Evolutionary conservation across 805 yeast genomes (phyloP).

Genomic region (Teunomyces aglyptinius): DNA sequence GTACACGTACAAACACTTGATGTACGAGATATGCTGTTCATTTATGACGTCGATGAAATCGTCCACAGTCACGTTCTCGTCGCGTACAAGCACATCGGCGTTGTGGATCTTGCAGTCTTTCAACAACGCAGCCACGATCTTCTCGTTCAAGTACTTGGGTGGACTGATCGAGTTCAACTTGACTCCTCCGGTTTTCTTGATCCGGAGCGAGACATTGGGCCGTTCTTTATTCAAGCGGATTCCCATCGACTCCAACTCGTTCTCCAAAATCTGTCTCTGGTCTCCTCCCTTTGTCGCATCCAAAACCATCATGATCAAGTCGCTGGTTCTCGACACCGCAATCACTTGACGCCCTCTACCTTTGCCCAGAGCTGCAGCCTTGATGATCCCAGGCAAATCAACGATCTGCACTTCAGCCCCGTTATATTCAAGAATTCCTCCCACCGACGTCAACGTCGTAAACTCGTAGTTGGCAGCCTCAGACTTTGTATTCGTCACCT

Average conservation of each 20-base stretch:
- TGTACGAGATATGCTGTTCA: conserved; percentile 81
- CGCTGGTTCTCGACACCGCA: conserved; percentile 94
- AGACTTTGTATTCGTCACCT: conserved; percentile 89
- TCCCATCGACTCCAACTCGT: conserved; percentile 91
- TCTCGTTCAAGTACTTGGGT: conserved; percentile 78
- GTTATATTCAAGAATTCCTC: conserved; percentile 90
- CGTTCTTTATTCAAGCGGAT: conserved; percentile 77
- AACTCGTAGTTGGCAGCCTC: conserved; percentile 95
- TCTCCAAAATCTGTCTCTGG: conserved; percentile 82
- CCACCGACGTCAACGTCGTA: conserved; percentile 94
- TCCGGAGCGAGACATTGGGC: conserved; percentile 74
- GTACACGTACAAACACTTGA: conserved; percentile 89
- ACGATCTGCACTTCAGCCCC: conserved; percentile 97
- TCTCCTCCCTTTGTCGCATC: conserved; percentile 94
- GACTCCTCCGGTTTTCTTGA: conserved; percentile 89
- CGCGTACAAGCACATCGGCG: conserved; percentile 89
- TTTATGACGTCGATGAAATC: conserved; percentile 90
- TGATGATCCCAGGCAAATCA: conserved; percentile 96
- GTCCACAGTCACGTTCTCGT: conserved; percentile 85
- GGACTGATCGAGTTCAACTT: conserved; percentile 80
- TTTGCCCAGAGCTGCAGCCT: conserved; percentile 95
- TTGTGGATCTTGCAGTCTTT: conserved; percentile 89
- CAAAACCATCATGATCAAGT: conserved; percentile 84
- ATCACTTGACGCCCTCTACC: conserved; percentile 98
- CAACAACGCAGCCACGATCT: conserved; percentile 68